Evolutionary conservation across 257 asterid genomes (phyloP), one percentile per base, ranked within the genome.

Genomic region (Avicennia marina): DNA sequence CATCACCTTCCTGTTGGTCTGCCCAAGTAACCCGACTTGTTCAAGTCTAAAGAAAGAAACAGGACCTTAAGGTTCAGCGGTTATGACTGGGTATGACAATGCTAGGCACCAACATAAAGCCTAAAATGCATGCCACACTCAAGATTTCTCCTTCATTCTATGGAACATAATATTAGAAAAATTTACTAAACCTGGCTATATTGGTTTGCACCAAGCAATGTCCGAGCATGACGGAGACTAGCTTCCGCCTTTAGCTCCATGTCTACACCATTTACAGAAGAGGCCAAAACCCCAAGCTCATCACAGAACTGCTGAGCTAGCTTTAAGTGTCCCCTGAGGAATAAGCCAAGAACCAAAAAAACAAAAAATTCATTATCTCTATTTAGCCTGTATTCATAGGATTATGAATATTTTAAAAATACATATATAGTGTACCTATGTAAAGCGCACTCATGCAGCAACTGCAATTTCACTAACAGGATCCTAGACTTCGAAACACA

Each of bases 181-280:
- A 44, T 32, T 24, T 16, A 15, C 16, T 9, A 39, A 32, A 87
- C 98, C 98, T 88, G 84, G 75, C 76, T 75, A 78, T 78, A 86
- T 71, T 91, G 97, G 60, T 84, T 86, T 8, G 95, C 97, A 64
- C 94, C 89, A 79, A 93, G 95, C 63, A 91, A 56, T 34, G 94
- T 91, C 27, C 94, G 89, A 70, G 97, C 95, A 83, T 83, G 84
- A 56, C 95, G 94, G 51, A 91, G 78, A 46, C 87, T 83, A 46
- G 95, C 84, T 80, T 91, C 95, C 13, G 82, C 72, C 77, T 91
- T 91, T 47, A 91, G 77, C 73, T 88, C 95, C 95, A 91, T 86
- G 82, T 91, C 97, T 52, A 88, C 94, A 11, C 97, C 95, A 69
- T 77, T 80, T 36, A 82, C 93, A 25, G 95, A 74, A 67, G 97